phyloP scores from a whole-genome alignment of 768 basidiomycete genomes.

The Nidularia pulvinata region DNA sequence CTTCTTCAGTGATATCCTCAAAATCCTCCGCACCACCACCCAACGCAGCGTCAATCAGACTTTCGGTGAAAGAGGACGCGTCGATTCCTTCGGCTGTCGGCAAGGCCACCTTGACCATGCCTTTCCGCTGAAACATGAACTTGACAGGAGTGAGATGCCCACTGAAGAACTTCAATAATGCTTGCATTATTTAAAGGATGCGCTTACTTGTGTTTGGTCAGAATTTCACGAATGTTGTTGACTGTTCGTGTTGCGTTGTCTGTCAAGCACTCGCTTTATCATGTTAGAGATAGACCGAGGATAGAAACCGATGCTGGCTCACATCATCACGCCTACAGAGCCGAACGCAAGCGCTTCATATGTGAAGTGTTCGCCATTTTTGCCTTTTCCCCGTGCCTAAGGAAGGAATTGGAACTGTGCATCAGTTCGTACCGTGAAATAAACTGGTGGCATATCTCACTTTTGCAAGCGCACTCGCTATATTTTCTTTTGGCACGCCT shows the following conservation, averaged over 20 bases:
- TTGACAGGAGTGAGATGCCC: constrained; percentile 63
- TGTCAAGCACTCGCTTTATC: constrained; percentile 54
- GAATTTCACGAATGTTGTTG: constrained; percentile 50
- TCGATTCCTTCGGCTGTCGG: constrained; percentile 2
- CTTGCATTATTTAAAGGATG: neutral
- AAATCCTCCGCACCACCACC: constrained; percentile 16
- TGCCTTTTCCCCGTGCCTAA: constrained; percentile 48
- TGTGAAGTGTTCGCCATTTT: constrained; percentile 42
- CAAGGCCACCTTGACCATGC: constrained; percentile 45
- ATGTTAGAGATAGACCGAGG: neutral
- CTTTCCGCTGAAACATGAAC: constrained; percentile 62
- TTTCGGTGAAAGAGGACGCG: constrained; percentile 22
- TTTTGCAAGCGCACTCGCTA: constrained; percentile 59
- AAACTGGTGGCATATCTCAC: constrained; percentile 23
- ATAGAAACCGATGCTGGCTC: constrained; percentile 17
- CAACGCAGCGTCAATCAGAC: constrained; percentile 17
- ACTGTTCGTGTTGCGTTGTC: constrained; percentile 66
- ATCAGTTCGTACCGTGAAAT: too few species aligned
- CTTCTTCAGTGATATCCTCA: constrained; percentile 3
- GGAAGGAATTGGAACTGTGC: neutral
- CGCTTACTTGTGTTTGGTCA: constrained; percentile 46
- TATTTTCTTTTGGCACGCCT: constrained; percentile 70
- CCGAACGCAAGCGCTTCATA: constrained; percentile 65
- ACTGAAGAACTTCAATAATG: constrained; percentile 25
- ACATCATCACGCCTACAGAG: constrained; percentile 67